A percentile compares a stretch with the other conserved stretches of the same genome.
These are phyloP conservation scores for Aegilops sharonensis DNA, from an alignment of 176 grass and related monocot genomes.

Conservation along the genomic window DNA sequence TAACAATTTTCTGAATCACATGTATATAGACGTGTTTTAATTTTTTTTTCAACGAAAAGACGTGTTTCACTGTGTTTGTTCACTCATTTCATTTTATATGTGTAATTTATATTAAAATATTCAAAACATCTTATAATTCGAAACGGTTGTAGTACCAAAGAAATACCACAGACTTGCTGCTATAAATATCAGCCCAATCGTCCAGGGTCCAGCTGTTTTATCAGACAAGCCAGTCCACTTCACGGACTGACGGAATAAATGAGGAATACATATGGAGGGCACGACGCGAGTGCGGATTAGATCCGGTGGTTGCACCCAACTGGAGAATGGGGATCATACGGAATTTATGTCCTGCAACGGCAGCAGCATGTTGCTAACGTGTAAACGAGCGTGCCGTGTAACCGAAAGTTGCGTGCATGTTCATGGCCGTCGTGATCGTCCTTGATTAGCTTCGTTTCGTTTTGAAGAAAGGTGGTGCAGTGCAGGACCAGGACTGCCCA, in stretches of 20 bases:
- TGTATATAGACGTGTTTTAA: too few relatives aligned
- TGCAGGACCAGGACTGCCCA: not conserved
- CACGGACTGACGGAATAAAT: not conserved
- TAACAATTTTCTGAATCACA: too few relatives aligned
- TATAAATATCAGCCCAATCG: too few relatives aligned
- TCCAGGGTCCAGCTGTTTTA: too few relatives aligned
- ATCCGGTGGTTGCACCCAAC: slow-evolving; percentile 21
- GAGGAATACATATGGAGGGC: not conserved
- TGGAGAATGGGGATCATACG: not conserved
- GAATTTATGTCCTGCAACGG: not conserved
- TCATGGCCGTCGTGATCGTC: not conserved
- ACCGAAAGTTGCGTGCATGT: too few relatives aligned
- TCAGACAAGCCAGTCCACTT: not conserved
- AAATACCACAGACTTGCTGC: not conserved
- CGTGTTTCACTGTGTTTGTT: too few relatives aligned
- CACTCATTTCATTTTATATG: too few relatives aligned
- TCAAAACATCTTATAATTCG: too few relatives aligned
- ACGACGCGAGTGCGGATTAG: not conserved
- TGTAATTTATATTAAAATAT: too few relatives aligned
- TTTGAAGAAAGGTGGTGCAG: not conserved
- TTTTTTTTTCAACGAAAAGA: too few relatives aligned
- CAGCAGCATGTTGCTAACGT: not conserved
- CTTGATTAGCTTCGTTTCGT: not conserved
- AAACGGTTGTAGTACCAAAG: too few relatives aligned
- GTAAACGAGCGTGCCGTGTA: not conserved